Conservation (phyloP, 495 filamentous ascomycete genomes). For the Aspergillus heteromorphus region DNA sequence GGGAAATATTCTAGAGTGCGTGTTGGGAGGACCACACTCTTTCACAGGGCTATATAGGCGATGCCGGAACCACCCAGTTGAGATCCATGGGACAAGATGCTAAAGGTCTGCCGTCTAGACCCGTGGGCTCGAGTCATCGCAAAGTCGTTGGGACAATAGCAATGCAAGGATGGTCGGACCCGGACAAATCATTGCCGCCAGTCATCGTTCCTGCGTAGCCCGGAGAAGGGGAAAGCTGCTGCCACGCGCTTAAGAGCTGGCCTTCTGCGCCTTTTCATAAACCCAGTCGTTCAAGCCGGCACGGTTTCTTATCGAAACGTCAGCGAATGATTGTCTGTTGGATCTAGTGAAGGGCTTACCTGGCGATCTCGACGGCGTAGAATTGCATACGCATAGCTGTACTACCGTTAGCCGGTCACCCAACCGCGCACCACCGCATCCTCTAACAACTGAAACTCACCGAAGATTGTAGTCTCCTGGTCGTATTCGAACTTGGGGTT, state of each 20-base stretch:
- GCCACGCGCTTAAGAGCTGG: slow-evolving; percentile 22
- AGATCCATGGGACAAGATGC: neutral
- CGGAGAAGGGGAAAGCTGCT: neutral
- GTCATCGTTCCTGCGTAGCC: neutral
- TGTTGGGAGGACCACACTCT: neutral
- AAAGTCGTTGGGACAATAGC: neutral
- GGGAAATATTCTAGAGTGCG: neutral
- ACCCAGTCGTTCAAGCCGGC: slow-evolving; percentile 94
- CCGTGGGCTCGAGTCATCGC: neutral
- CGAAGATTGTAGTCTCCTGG: slow-evolving; percentile 85
- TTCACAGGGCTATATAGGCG: neutral
- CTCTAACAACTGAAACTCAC: slow-evolving; percentile 14
- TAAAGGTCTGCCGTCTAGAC: neutral
- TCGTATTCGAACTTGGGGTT: slow-evolving; percentile 80
- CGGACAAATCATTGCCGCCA: neutral
- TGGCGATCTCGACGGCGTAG: slow-evolving; percentile 92
- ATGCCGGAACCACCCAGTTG: neutral
- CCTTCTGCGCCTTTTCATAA: slow-evolving; percentile 65
- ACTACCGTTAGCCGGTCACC: slow-evolving; percentile 14
- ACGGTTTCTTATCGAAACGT: slow-evolving; percentile 56
- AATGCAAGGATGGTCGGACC: neutral
- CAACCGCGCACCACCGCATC: neutral
- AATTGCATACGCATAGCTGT: slow-evolving; percentile 82
- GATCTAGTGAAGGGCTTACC: slow-evolving; percentile 41
- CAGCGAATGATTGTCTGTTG: slow-evolving; percentile 5